phyloP scores from a whole-genome alignment of 208 protist species.

The Trypanosoma platydactyli region DNA sequence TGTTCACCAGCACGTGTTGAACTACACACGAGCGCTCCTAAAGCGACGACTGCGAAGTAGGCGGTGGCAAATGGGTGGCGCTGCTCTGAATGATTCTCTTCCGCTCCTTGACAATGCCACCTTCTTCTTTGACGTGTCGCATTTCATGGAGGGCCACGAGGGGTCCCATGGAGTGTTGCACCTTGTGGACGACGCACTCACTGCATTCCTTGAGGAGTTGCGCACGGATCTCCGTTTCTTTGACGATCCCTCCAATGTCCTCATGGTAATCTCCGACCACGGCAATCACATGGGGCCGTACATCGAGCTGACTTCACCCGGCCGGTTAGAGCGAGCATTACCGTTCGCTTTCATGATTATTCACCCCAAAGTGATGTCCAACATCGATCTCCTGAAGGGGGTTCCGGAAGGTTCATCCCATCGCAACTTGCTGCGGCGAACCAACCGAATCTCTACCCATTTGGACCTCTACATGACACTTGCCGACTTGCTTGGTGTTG shows the following conservation, averaged over 20 bases:
- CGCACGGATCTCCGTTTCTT: conserved; percentile 51
- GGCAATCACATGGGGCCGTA: conserved; percentile 79
- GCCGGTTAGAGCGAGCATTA: conserved; percentile 54
- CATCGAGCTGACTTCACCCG: conserved; percentile 46
- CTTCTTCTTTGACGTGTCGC: conserved; percentile 53
- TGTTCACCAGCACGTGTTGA: conserved; percentile 60
- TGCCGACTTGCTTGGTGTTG: conserved; percentile 48
- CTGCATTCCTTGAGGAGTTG: conserved; percentile 47
- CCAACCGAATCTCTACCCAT: conserved; percentile 36
- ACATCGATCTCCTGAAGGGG: conserved; percentile 44
- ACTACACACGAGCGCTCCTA: conserved; percentile 48
- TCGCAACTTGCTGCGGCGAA: conserved; percentile 36
- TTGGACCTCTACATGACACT: conserved; percentile 60
- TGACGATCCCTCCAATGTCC: conserved; percentile 58
- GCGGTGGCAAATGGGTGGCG: not conserved
- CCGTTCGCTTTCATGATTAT: conserved; percentile 42
- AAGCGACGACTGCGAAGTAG: conserved; percentile 28
- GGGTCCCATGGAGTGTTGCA: conserved; percentile 50
- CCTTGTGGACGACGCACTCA: conserved; percentile 51
- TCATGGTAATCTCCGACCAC: conserved; percentile 57
- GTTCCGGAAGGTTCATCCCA: conserved; percentile 15
- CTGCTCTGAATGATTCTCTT: not conserved
- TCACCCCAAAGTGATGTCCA: conserved; percentile 39
- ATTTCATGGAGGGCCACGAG: conserved; percentile 72
- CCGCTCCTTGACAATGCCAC: conserved; percentile 7